Evolutionary conservation across 1,284 basidiomycete genomes (phyloP), one percentile per base, ranked within the genome.

Genomic region (Hortiboletus rubellus): DNA sequence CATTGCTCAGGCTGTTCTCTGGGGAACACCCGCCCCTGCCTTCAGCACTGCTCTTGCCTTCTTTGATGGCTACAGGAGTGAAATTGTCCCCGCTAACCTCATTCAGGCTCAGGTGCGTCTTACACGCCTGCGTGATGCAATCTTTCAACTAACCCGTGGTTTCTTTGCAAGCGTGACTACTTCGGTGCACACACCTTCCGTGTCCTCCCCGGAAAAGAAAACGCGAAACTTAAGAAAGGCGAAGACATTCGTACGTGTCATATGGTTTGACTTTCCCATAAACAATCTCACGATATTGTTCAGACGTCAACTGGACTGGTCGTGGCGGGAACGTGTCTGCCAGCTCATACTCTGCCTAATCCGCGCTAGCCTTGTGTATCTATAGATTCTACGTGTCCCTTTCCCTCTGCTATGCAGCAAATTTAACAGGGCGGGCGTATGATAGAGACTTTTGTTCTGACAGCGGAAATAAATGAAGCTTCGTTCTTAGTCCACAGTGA

Each of bases 11-110:
- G 92, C 93, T 61, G 89, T 93, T 61, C 91, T 98, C 61, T 98
- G 95, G 94, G 96, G 97, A 75, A 96, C 98, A 73, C 93, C 96
- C 63, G 91, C 94, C 49, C 96, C 96, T 40, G 95, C 94, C 36
- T 94, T 94, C 82, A 94, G 92, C 79, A 96, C 95, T 55, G 96
- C 96, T 51, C 84, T 99, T 51, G 93, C 96, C 63, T 99, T 99
- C 91, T 98, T 97, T 75, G 97, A 99, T 76, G 97, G 97, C 51
- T 99, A 98, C 84, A 80, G 89, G 71, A 91, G 88, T 64, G 96
- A 95, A 71, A 81, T 92, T 62, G 84, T 98, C 57, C 94, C 96
- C 41, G 97, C 97, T 59, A 95, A 96, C 81, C 81, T 99, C 61
- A 78, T 98, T 67, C 96, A 99, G 80, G 96, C 85, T 54, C 96